Evolutionary conservation across 225 moss, liverwort and hornwort genomes (phyloP), one percentile per base, ranked within the genome.

Genomic region (Thuidium tamariscinum): DNA sequence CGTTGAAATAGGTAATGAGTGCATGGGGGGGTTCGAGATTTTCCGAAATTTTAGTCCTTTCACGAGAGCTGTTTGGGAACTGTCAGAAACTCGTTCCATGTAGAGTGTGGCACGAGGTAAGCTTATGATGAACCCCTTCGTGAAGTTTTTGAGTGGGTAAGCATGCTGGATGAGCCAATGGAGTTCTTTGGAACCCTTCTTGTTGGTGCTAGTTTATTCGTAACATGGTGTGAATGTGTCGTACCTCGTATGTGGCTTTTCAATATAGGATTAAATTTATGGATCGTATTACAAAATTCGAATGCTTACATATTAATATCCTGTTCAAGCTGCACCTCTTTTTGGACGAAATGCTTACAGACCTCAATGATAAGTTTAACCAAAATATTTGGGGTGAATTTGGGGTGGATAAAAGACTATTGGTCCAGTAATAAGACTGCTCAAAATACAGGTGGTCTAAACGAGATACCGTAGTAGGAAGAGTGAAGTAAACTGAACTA

Each of bases 1-100:
- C 95, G 96, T 83, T 96, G 89, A 93, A 80, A 52, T 46, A 60
- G 62, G 60, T n/a, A 86, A 39, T 56, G 54, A 74, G 19, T n/a
- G 27, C 57, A 27, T 22, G 39, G n/a, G 20, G 32, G 21, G 4
- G n/a, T n/a, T 39, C 7, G 51, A 59, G 16, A 13, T 22, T 49
- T 80, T 74, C 59, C 60, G 51, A 54, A 71, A 77, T 62, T n/a
- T 4, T 7, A 57, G 18, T 83, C 25, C 75, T 83, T 75, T 67
- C 48, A 52, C 55, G 63, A 74, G 81, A 77, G 86, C 46, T 85
- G 73, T 90, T 67, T 57, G 80, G 34, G 59, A 69, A 67, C 46
- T 82, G 27, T 48, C 88, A 79, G 79, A 79, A 83, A 80, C 60
- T 86, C 55, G 61, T 86, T 70, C 39, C 57, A 74, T 66, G 41